Evolutionary conservation across 106 monocot genomes (phyloP), one percentile per base, ranked within the genome.

Genomic region (Allium sativum): DNA sequence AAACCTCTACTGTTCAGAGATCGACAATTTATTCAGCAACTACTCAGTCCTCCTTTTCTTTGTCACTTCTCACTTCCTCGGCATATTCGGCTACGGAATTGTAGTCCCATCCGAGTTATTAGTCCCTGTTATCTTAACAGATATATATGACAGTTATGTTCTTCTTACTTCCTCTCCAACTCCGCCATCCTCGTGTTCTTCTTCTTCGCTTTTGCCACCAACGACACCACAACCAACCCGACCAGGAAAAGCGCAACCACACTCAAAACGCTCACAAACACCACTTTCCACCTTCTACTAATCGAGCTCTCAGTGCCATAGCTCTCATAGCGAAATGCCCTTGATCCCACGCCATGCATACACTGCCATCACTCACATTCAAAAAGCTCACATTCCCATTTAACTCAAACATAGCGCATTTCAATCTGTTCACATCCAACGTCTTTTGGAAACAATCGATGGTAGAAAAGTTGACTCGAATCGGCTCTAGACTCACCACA

Each of bases 101-200:
- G 93, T 76, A n/a, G 74, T 77, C 10, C 93, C 93, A 21, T 70
- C 81, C 6, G 93, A 88, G n/a, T 79, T 93, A 3, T 93, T 93
- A 55, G 88, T 93, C 40, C 93, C 93, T 3, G 65, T 93, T 48
- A 93, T 93, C 45, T 56, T 93, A 62, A 85, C 93, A 2, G 93
- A 88, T 40, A 88, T 88, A 21, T 78, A 79, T 9, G 88, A 88
- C 59, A 88, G 93, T 4, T 84, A 88, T 9, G 75, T 77, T 12
- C 52, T 88, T n/a, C n/a, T n/a, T n/a, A n/a, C n/a, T n/a, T 62
- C 70, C 90, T 69, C 70, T 82, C 82, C 90, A 82, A 77, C 70
- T 86, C 90, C 50, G 59, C 79, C 58, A 64, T 44, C 68, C 22
- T n/a, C 15, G 16, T 5, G 68, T 51, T 77, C 72, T 62, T 71